Evolutionary conservation across 2,329 filamentous ascomycete species (phyloP).

Genomic region (Aspergillus sp.): DNA sequence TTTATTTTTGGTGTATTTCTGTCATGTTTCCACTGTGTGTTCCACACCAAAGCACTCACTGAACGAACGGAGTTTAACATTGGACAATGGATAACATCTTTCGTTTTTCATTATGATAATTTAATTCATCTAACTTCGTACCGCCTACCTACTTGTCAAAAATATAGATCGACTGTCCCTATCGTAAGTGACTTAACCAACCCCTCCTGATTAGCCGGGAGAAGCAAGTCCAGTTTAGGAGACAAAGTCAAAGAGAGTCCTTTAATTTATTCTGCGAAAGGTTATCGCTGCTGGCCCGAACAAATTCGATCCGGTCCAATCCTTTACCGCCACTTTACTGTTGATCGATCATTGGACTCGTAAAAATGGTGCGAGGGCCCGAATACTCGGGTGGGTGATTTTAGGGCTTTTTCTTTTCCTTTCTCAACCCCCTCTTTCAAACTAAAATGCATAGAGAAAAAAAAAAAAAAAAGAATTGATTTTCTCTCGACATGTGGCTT

Average conservation of each 20-base stretch:
- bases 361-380: background rate
- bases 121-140: too few species aligned
- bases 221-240: background rate
- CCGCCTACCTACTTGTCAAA: too few species aligned
- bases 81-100: too few species aligned
- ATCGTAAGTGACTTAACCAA: background rate
- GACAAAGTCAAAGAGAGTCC: background rate
- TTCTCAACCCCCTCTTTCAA: too few species aligned
- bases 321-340: background rate
- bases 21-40: background rate
- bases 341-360: background rate
- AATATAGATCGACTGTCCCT: too few species aligned
- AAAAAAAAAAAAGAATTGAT: background rate
- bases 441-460: background rate
- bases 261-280: constrained; percentile 4
- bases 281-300: constrained; percentile 1
- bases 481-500: background rate
- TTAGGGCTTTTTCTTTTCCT: background rate
- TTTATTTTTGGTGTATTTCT: background rate
- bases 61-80: too few species aligned
- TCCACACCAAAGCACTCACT: background rate
- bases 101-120: too few species aligned
- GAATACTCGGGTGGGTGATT: constrained; percentile 1
- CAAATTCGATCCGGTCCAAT: constrained; percentile 1
- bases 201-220: background rate